Conservation (phyloP, 2,329 filamentous ascomycete genomes). For the Epichloe baconii region DNA sequence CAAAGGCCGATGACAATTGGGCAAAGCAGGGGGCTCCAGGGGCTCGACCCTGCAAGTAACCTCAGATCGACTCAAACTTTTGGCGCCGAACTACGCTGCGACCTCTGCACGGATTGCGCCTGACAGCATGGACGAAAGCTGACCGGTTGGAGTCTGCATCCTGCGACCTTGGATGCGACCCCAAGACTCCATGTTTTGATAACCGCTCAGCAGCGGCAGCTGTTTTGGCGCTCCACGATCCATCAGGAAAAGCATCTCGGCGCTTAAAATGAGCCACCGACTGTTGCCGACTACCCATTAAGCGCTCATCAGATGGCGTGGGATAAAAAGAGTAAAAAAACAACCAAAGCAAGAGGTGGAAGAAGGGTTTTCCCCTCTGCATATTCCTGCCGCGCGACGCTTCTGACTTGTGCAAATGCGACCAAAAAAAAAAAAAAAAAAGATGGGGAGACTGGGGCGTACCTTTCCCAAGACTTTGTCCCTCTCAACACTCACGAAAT, state of each 20-base stretch:
- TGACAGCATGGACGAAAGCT: background rate
- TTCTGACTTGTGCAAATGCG: background rate
- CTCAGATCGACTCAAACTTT: background rate
- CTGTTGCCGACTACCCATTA: background rate
- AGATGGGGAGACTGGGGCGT: constrained; percentile 12
- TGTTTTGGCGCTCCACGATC: background rate
- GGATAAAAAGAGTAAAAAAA: background rate
- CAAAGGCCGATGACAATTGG: background rate
- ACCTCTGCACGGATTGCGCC: background rate
- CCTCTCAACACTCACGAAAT: constrained; percentile 73
- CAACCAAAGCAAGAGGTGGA: background rate
- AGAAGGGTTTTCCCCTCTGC: background rate
- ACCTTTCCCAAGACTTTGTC: constrained; percentile 81
- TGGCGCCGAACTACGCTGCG: constrained; percentile 3
- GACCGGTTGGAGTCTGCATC: background rate
- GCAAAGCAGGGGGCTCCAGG: background rate
- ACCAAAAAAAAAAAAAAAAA: background rate
- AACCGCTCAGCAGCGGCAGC: background rate
- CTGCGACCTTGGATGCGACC: constrained; percentile 5
- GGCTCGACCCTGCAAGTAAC: background rate
- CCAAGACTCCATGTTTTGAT: background rate
- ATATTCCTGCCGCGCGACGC: background rate
- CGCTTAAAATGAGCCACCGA: background rate
- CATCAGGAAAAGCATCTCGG: background rate
- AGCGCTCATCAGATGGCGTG: background rate